Conservation (phyloP, 73 alveolate genomes). For the Breviolum minutum region DNA sequence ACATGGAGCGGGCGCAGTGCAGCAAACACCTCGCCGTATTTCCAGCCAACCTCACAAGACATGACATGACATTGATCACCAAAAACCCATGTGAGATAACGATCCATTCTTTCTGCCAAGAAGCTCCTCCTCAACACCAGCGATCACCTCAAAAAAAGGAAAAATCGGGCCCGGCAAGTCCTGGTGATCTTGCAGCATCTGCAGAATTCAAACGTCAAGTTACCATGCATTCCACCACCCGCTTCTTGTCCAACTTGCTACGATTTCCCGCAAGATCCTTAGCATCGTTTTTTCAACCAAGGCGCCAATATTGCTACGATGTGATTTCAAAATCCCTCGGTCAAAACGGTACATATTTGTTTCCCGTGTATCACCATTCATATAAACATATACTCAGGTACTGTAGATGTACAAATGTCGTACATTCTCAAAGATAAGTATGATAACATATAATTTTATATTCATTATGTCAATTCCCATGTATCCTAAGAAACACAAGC, state of each 20-base stretch:
- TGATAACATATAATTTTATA: too few relatives aligned
- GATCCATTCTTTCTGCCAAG: neutral
- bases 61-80: neutral
- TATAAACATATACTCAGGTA: too few relatives aligned
- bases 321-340: too few relatives aligned
- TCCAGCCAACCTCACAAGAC: conserved; percentile 6
- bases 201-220: neutral
- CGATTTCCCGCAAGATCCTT: conserved; percentile 55
- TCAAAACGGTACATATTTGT: too few relatives aligned
- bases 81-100: neutral
- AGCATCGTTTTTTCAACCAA: too few relatives aligned
- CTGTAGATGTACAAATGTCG: too few relatives aligned
- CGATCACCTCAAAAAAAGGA: conserved; percentile 25
- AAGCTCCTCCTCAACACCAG: conserved; percentile 44
- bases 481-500: too few relatives aligned
- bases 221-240: conserved; percentile 53
- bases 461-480: too few relatives aligned
- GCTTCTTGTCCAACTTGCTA: conserved; percentile 31
- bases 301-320: too few relatives aligned
- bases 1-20: conserved; percentile 17
- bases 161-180: neutral
- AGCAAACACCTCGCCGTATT: conserved; percentile 9
- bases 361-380: too few relatives aligned
- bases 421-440: too few relatives aligned
- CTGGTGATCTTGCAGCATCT: neutral